Evolutionary conservation across 1,139 yeast species (phyloP), one percentile per base, ranked within the genome.

Genomic region (Pichia sp.): DNA sequence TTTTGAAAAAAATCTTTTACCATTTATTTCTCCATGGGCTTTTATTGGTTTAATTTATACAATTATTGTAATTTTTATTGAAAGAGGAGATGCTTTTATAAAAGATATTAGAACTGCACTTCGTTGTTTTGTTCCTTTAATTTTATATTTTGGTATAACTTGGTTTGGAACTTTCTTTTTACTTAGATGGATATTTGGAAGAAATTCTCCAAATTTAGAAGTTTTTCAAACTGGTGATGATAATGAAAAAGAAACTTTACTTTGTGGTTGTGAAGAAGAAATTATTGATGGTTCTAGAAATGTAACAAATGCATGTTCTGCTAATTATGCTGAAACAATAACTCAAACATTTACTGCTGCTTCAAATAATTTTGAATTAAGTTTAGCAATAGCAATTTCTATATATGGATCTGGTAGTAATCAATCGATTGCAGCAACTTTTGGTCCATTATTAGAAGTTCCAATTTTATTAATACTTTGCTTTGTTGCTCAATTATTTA

Each of bases 261-360:
- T 66, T 18, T 74, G 77, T 61, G 74, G 72, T 6, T 73, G 77
- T 56, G 75, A 73, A 53, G 57, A 66, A 29, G 41, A 52, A 43
- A 33, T 53, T 53, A 10, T 51, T 53, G 10, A 49, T 43, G 34
- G 36, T 28, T 7, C 46, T 29, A 39, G 46, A 38, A 25, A 39
- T 41, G 43, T 59, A 56, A 50, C 61, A 64, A 65, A 11, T 3
- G 40, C 36, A n/a, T 74, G 78, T 56, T 57, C 66, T 43, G 76
- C 77, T 6, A 60, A 57, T 41, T 79, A 76, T 58, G 58, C 66
- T 7, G 66, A 68, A 41, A 70, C 73, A 3, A 66, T 72, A 29
- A 74, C 82, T 3, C 84, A 78, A 55, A 66, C 77, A 10, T 79
- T 79, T 55, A 78, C 83, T 1, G 81, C 83, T 26, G 75, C 82